These are phyloP conservation scores for Termitomyces sp. DNA, from an alignment of 768 basidiomycete genomes.

Conservation along the genomic window DNA sequence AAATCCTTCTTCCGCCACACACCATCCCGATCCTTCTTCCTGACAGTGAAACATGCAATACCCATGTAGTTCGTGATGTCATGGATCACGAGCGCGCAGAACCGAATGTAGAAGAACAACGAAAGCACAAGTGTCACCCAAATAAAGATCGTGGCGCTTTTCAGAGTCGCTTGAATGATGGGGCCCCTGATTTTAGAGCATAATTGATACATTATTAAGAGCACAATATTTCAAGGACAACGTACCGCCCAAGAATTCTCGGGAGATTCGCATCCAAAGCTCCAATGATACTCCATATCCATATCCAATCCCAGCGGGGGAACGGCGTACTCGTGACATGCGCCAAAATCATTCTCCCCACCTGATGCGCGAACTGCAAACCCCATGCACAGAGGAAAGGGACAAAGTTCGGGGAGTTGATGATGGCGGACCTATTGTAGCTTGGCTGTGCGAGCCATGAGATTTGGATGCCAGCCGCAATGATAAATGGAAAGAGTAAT, in stretches of 20 bases:
- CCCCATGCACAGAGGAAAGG: conserved; percentile 94
- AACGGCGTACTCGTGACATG: conserved; percentile 84
- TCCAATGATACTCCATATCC: conserved; percentile 74
- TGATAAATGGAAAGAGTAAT: conserved; percentile 74
- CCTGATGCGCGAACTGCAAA: conserved; percentile 84
- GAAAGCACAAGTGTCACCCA: conserved; percentile 37
- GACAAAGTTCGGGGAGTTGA: conserved; percentile 72
- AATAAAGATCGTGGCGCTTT: conserved; percentile 65
- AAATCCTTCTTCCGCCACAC: conserved; percentile 40
- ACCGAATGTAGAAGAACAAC: conserved; percentile 65
- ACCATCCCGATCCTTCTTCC: conserved; percentile 72
- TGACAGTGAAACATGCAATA: conserved; percentile 91
- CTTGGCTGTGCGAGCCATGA: conserved; percentile 76
- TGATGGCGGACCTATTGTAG: conserved; percentile 54
- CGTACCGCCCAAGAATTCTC: conserved; percentile 59
- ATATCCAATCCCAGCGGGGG: conserved; percentile 84
- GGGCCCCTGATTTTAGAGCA: conserved; percentile 39
- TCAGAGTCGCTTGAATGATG: conserved; percentile 64
- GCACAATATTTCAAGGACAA: conserved; percentile 8
- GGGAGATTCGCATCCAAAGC: conserved; percentile 82
- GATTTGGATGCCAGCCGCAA: conserved; percentile 66
- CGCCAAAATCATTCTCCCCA: conserved; percentile 88
- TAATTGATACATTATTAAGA: background rate
- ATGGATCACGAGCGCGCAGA: conserved; percentile 75
- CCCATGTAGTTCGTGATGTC: conserved; percentile 91